A percentile compares a stretch with the other conserved stretches of the same genome.
Conservation (phyloP, 768 basidiomycete genomes). For the Vararia minispora region DNA sequence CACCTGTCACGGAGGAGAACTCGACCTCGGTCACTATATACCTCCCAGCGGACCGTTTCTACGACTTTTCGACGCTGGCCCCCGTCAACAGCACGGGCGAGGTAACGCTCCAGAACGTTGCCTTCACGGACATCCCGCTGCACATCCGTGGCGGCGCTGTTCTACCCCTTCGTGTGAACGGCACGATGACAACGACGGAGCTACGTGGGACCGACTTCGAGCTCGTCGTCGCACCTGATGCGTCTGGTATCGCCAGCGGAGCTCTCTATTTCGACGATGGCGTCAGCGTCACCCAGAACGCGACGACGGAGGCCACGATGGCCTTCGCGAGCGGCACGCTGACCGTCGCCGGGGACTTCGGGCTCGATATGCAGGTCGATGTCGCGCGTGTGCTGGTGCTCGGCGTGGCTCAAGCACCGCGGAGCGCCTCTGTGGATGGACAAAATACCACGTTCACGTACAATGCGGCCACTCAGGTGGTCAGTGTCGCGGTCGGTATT, state of each 20-base stretch:
- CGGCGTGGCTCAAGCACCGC: conserved; percentile 17
- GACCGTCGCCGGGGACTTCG: conserved; percentile 21
- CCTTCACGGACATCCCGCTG: conserved; percentile 48
- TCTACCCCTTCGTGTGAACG: conserved; percentile 41
- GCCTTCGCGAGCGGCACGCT: conserved; percentile 19
- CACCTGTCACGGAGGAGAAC: conserved; percentile 53
- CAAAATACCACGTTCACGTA: conserved; percentile 19
- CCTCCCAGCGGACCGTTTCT: conserved; percentile 54
- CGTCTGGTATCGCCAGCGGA: conserved; percentile 39
- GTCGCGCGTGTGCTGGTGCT: conserved; percentile 25
- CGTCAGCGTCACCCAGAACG: conserved; percentile 27
- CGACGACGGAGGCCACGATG: conserved; percentile 21
- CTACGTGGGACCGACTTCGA: conserved; percentile 48
- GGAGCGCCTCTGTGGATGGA: conserved; percentile 14
- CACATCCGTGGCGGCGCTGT: conserved; percentile 51
- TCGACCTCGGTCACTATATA: conserved; percentile 48
- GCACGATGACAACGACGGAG: conserved; percentile 50
- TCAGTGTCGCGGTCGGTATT: conserved; percentile 31
- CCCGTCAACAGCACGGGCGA: conserved; percentile 38
- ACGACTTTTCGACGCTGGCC: conserved; percentile 44
- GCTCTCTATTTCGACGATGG: conserved; percentile 57
- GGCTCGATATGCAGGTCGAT: conserved; percentile 19
- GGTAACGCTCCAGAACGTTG: conserved; percentile 34
- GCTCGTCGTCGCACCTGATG: conserved; percentile 47
- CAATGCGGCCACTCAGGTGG: conserved; percentile 28